Base-by-base conservation (phyloP, 73 alveolate genomes). In the Paramecium caudatum region DNA sequence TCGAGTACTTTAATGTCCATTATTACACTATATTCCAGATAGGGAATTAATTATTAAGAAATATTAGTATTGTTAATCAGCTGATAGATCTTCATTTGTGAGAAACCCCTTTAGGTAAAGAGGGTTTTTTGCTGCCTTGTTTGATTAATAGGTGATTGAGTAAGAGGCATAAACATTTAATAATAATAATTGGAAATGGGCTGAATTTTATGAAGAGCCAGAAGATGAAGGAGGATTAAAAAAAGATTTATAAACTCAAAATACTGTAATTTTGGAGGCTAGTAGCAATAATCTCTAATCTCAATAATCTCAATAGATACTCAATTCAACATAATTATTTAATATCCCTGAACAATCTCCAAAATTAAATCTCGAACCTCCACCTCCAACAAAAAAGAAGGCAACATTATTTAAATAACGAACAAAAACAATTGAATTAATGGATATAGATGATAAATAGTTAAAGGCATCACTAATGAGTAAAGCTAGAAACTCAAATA, bases 1-100 rank as follows among this genome's bases (percentile, higher is more conserved):
- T 78, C 61, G 90, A 23, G 84, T 86, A 13, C 63, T 62, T 61
- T 16, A 86, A 86, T 86, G 93, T 63, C 93, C 93, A 1, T 86
- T 78, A 62, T 39, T 86, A 4, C 93, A 86, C 65, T 86, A 55
- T 25, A 86, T 63, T 62, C 87, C 93, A 27, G 93, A 86, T 63
- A 86, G 47, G 43, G 93, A 86, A 86, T 41, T 62, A 30, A 63
- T 62, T 9, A 62, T 86, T 0, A 62, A 62, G 46, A 86, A 50
- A 34, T 46, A 86, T n/a, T 49, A 36, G 7, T 86, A 3, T 65
- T 62, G 78, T 16, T 3, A 86, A 41, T 17, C 27, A 23, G 4
- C 61, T 10, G 27, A 37, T 36, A 86, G 85, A 86, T 16, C 10
- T 13, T 1, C 68, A 12, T 16, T 27, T 74, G 9, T 39, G 5